A percentile compares a stretch with the other conserved stretches of the same genome.
Evolutionary conservation across 768 basidiomycete species (phyloP).

Genomic region (Pisolithus albus): DNA sequence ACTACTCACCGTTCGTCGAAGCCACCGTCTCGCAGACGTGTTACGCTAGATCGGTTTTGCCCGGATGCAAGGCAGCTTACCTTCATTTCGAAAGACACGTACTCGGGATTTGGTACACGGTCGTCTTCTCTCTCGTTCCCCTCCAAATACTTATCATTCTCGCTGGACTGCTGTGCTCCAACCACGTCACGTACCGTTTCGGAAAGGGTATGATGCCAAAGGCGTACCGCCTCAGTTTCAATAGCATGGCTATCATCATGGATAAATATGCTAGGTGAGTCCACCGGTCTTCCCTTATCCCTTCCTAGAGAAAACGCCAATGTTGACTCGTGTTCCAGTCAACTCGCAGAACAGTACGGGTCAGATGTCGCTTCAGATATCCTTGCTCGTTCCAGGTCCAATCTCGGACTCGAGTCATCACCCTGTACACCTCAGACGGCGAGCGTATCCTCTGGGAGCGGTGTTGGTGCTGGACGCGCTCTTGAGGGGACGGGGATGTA

Average conservation of each 20-base stretch:
- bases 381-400: slow-evolving; percentile 50
- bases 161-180: slow-evolving; percentile 61
- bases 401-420: slow-evolving; percentile 35
- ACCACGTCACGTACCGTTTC: slow-evolving; percentile 82
- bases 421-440: slow-evolving; percentile 8
- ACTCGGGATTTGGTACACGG: slow-evolving; percentile 58
- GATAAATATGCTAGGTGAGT: slow-evolving; percentile 73
- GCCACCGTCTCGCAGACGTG: slow-evolving; percentile 70
- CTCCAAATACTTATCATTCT: slow-evolving; percentile 60
- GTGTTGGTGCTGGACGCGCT: not conserved
- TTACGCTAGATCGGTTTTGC: slow-evolving; percentile 62
- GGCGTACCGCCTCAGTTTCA: slow-evolving; percentile 67
- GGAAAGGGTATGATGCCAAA: slow-evolving; percentile 87
- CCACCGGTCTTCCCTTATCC: not conserved
- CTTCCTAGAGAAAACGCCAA: not conserved
- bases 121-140: slow-evolving; percentile 60
- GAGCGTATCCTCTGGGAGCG: not conserved
- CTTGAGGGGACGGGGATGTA: no score
- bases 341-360: slow-evolving; percentile 52
- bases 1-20: slow-evolving; percentile 73
- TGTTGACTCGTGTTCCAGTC: no score
- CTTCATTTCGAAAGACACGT: slow-evolving; percentile 49
- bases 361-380: slow-evolving; percentile 55
- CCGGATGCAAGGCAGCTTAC: slow-evolving; percentile 68
- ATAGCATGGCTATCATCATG: slow-evolving; percentile 77